Conservation (phyloP, 2,329 filamentous ascomycete genomes). For the Acrocalymma vagum region DNA sequence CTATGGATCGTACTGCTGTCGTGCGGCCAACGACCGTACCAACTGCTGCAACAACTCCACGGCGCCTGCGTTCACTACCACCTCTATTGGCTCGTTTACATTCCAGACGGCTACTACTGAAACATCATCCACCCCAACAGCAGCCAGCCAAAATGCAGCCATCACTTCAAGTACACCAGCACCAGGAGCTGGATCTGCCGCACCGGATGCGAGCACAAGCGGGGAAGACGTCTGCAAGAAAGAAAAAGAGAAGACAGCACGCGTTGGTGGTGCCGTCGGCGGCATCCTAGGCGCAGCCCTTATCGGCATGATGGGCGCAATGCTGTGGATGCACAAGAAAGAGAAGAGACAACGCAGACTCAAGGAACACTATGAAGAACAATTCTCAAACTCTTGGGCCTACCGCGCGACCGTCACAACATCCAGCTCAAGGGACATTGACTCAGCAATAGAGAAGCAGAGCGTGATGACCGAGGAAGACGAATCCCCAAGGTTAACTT, state of each 20-base stretch:
- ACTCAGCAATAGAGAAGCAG: no score
- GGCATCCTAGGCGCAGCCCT: constrained; percentile 32
- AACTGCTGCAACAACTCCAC: constrained; percentile 41
- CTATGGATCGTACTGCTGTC: constrained; percentile 45
- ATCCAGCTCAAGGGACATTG: no score
- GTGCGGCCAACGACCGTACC: constrained; percentile 27
- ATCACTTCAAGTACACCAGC: constrained; percentile 9
- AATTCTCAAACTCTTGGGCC: constrained; percentile 36
- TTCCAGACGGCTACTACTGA: constrained; percentile 18
- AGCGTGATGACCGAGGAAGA: no score
- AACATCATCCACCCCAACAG: constrained; percentile 5
- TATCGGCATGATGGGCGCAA: constrained; percentile 17
- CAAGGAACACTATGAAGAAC: constrained; percentile 45
- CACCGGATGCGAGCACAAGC: constrained; percentile 4
- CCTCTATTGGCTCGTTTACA: constrained; percentile 30
- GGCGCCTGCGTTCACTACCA: constrained; percentile 30
- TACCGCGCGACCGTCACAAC: constrained; percentile 35
- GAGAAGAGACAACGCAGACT: constrained; percentile 40
- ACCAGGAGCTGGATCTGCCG: constrained; percentile 6
- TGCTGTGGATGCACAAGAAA: constrained; percentile 35
- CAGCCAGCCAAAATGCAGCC: constrained; percentile 8
- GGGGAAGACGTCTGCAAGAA: constrained; percentile 19
- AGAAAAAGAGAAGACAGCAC: constrained; percentile 27
- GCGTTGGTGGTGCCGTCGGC: constrained; percentile 36
- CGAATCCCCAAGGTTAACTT: no score